Percentiles rank a stretch among this genome's conserved stretches.
These are phyloP conservation scores for Pezicula radicicola DNA, from an alignment of 2,329 filamentous ascomycete genomes.

Conservation along the genomic window DNA sequence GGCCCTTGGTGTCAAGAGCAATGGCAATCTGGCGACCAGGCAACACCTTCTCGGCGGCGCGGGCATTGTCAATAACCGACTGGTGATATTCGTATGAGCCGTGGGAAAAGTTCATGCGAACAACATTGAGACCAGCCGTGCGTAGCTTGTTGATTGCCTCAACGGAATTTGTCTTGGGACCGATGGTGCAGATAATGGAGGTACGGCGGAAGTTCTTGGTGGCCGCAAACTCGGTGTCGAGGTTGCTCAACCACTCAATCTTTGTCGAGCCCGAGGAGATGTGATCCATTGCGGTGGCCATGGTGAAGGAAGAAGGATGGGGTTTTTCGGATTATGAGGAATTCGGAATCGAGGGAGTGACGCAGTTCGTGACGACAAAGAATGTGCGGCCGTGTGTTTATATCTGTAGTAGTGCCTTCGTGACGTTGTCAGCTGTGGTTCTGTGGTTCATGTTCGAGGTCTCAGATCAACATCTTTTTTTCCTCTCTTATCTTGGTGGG, in stretches of 20 bases:
- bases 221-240: slow-evolving; percentile 87
- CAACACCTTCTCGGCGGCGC: slow-evolving; percentile 76
- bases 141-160: slow-evolving; percentile 96
- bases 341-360: neutral
- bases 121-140: slow-evolving; percentile 89
- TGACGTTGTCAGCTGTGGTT: neutral
- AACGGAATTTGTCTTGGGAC: slow-evolving; percentile 97
- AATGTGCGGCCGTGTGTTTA: neutral
- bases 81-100: slow-evolving; percentile 96
- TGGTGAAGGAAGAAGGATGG: slow-evolving; percentile 13
- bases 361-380: neutral
- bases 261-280: slow-evolving; percentile 72
- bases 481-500: slow-evolving; percentile 1
- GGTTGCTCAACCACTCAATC: slow-evolving; percentile 63
- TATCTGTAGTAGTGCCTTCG: neutral
- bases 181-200: slow-evolving; percentile 98
- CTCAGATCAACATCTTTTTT: neutral
- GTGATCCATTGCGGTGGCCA: slow-evolving; percentile 76
- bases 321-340: neutral
- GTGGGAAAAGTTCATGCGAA: slow-evolving; percentile 99
- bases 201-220: slow-evolving; percentile 91
- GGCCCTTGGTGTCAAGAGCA: slow-evolving; percentile 81
- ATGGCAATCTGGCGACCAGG: slow-evolving; percentile 88
- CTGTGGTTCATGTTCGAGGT: neutral
- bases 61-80: slow-evolving; percentile 95